Percentiles rank a stretch among this genome's conserved stretches.
Conservation (phyloP, 257 asterid genomes). For the Capsicum pubescens region DNA sequence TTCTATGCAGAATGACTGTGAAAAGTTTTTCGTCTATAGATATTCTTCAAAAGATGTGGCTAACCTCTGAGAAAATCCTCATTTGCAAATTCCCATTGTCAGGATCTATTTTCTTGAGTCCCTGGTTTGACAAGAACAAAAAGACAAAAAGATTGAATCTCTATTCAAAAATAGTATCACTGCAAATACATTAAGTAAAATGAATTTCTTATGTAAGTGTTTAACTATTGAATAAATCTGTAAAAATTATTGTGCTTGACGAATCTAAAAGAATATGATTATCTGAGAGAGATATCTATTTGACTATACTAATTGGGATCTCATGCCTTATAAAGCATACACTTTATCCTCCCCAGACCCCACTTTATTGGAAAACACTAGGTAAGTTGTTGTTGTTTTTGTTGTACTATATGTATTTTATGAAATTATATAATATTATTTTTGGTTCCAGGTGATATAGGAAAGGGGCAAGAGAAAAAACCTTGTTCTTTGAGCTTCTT, state of each 20-base stretch:
- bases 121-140: conserved; percentile 45
- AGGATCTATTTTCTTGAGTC: conserved; percentile 87
- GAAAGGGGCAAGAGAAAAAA: no score
- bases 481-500: no score
- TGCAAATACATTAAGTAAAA: conserved; percentile 7
- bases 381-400: no score
- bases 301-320: no score
- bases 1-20: conserved; percentile 81
- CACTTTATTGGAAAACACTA: no score
- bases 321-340: no score
- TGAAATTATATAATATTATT: no score
- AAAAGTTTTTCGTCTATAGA: conserved; percentile 90
- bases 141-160: background rate
- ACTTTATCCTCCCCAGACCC: no score
- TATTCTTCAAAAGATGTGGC: conserved; percentile 75
- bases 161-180: background rate
- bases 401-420: no score
- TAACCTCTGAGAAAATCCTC: conserved; percentile 80
- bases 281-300: no score
- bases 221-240: conserved; percentile 89
- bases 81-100: conserved; percentile 95
- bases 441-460: no score
- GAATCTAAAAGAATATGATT: no score
- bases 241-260: conserved; percentile 92
- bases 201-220: conserved; percentile 71